Evolutionary conservation across 768 basidiomycete genomes (phyloP).

Genomic region (Trametes elegans): DNA sequence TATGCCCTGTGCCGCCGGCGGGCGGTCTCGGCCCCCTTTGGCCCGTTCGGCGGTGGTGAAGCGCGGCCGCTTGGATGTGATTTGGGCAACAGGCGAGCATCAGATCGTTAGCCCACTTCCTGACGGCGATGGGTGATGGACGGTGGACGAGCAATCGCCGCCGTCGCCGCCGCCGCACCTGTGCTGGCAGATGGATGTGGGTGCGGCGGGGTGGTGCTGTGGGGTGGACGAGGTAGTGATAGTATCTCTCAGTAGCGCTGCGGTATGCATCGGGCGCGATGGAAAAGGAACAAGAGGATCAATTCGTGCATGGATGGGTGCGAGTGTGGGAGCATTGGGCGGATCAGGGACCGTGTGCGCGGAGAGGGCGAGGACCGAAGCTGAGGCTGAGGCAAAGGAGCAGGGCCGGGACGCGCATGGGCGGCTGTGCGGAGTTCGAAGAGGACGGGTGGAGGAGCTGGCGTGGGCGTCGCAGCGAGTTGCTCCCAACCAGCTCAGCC

Average conservation of each 20-base stretch:
- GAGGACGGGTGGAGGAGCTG: not conserved
- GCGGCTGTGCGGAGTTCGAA: constrained; percentile 31
- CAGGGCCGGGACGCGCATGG: constrained; percentile 9
- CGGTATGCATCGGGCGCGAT: no score
- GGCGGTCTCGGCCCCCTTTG: constrained; percentile 5
- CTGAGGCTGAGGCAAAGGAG: not conserved
- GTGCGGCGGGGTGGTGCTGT: not conserved
- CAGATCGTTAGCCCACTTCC: constrained; percentile 12
- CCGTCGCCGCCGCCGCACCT: constrained; percentile 16
- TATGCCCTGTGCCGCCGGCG: constrained; percentile 1
- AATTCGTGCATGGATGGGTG: not conserved
- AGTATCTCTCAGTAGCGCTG: not conserved
- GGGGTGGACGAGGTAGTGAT: not conserved
- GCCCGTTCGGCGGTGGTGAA: not conserved
- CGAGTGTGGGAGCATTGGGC: not conserved
- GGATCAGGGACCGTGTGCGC: not conserved
- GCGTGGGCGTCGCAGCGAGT: constrained; percentile 16
- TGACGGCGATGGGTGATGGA: constrained; percentile 21
- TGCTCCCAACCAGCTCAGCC: constrained; percentile 41
- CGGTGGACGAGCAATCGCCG: constrained; percentile 19
- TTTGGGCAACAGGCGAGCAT: constrained; percentile 18
- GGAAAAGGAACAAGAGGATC: constrained; percentile 9
- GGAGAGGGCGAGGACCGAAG: not conserved
- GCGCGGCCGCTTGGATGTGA: constrained; percentile 21
- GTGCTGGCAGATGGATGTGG: constrained; percentile 4